Conservation (phyloP, 2,329 filamentous ascomycete species). For the Graphilbum ipis-grandicollis region DNA sequence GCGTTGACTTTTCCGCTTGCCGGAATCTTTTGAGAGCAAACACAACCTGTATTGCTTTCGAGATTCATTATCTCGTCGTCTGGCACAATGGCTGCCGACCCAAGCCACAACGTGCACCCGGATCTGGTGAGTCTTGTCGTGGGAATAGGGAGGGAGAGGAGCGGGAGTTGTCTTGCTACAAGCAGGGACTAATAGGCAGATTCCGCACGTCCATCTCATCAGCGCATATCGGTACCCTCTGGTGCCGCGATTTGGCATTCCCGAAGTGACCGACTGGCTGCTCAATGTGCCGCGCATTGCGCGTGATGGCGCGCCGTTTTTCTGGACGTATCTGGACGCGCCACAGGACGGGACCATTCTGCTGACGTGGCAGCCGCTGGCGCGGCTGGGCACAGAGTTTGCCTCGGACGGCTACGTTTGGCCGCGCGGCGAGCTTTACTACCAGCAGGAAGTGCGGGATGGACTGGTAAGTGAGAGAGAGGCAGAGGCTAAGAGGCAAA, state of each 20-base stretch:
- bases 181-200: too few relatives aligned
- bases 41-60: too few relatives aligned
- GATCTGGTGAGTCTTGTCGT: conserved; percentile 13
- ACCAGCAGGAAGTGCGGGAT: conserved; percentile 52
- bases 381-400: conserved; percentile 53
- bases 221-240: conserved; percentile 68
- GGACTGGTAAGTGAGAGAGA: conserved; percentile 28
- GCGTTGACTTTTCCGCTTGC: too few relatives aligned
- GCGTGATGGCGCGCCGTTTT: conserved; percentile 70
- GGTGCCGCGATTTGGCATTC: conserved; percentile 51
- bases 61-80: not conserved
- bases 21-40: too few relatives aligned
- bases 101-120: conserved; percentile 17
- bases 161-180: too few relatives aligned
- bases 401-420: conserved; percentile 88
- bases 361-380: conserved; percentile 74
- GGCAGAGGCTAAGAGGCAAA: not conserved
- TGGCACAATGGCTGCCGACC: conserved; percentile 13
- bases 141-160: not conserved
- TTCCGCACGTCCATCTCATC: conserved; percentile 78
- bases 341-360: conserved; percentile 70
- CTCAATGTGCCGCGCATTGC: conserved; percentile 71
- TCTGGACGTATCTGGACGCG: conserved; percentile 79
- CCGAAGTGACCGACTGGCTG: conserved; percentile 70
- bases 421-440: conserved; percentile 65